Evolutionary conservation across 768 basidiomycete species (phyloP).

Genomic region (Kwoniella europaea): DNA sequence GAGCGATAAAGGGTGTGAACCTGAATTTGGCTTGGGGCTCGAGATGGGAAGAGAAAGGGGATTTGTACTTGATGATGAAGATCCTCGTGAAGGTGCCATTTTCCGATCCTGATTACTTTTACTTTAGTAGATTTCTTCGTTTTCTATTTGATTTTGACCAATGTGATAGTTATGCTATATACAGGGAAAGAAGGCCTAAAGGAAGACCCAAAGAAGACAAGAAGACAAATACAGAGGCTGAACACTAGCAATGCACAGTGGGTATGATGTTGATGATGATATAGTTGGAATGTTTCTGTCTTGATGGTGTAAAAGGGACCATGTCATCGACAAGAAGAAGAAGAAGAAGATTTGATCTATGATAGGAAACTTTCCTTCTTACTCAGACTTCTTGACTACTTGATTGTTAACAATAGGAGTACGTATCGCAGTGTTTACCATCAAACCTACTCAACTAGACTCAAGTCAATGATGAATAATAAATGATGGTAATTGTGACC

Average conservation of each 20-base stretch:
- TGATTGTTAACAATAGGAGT: not conserved
- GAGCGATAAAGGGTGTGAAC: not conserved
- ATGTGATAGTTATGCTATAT: not conserved
- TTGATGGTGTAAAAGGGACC: not conserved
- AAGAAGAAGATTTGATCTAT: not conserved
- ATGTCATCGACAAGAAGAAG: not conserved
- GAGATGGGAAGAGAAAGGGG: not conserved
- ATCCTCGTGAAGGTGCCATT: slow-evolving; percentile 4
- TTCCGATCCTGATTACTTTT: too few relatives aligned
- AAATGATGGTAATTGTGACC: not conserved
- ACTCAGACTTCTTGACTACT: not conserved
- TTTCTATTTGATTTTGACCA: not conserved
- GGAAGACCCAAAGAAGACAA: not conserved
- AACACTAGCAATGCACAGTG: not conserved
- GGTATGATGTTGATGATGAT: not conserved
- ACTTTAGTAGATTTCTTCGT: too few relatives aligned
- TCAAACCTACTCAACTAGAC: not conserved
- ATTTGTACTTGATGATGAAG: not conserved
- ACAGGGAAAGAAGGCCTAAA: not conserved
- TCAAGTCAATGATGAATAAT: too few relatives aligned
- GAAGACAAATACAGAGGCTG: not conserved
- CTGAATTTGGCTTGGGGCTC: too few relatives aligned
- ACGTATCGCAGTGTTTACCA: not conserved
- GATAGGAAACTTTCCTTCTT: not conserved
- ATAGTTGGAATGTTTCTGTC: not conserved